A percentile compares a stretch with the other conserved stretches of the same genome.
These are phyloP conservation scores for Amoebophrya sp. DNA, from an alignment of 169 alveolate species.

Conservation along the genomic window DNA sequence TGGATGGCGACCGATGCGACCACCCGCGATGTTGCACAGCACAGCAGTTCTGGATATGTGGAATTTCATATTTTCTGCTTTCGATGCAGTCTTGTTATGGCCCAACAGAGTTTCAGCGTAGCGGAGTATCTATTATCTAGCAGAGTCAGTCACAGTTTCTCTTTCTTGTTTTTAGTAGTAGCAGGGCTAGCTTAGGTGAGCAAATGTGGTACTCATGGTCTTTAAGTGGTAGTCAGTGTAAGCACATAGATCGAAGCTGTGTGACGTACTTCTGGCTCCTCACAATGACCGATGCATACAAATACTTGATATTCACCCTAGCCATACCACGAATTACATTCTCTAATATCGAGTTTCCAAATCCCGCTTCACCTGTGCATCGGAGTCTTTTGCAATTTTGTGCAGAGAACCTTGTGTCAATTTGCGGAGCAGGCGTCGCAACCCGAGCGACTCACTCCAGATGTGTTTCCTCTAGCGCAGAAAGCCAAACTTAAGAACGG, in stretches of 20 bases:
- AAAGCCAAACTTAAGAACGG: not conserved
- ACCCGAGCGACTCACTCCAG: not conserved
- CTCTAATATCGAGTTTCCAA: not conserved
- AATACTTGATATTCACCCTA: no score
- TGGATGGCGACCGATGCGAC: slow-evolving; percentile 23
- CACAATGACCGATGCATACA: no score
- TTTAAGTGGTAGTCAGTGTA: no score
- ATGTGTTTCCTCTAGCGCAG: not conserved
- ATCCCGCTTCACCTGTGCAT: not conserved
- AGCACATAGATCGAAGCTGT: no score
- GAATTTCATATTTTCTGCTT: not conserved
- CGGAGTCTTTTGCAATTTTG: not conserved
- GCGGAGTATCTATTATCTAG: no score
- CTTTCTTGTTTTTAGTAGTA: no score
- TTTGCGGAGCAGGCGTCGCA: not conserved
- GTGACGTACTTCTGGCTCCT: no score
- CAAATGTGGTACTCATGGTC: no score
- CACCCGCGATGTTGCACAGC: not conserved
- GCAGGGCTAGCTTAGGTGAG: no score
- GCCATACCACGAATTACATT: no score
- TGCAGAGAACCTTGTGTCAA: not conserved
- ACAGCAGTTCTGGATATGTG: not conserved
- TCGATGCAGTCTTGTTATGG: not conserved
- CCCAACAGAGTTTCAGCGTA: no score
- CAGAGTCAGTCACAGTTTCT: no score